Evolutionary conservation across 2,329 filamentous ascomycete species (phyloP).

Genomic region (Calonectria pseudoturangicola): DNA sequence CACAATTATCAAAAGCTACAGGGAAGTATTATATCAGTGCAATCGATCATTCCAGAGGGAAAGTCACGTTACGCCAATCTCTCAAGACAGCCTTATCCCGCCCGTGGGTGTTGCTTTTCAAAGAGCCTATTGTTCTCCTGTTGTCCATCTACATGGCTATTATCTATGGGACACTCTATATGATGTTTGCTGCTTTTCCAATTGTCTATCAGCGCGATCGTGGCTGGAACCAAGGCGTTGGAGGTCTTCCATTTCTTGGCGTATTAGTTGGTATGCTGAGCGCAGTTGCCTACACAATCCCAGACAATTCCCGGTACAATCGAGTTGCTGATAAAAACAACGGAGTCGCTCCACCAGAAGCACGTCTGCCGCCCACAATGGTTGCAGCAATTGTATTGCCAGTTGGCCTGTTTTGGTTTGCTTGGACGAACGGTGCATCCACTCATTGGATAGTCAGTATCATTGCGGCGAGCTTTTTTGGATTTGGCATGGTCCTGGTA

Average conservation of each 20-base stretch:
- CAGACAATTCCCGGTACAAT: constrained; percentile 9
- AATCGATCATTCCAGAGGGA: constrained; percentile 6
- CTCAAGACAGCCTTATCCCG: constrained; percentile 2
- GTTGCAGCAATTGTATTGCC: constrained; percentile 76
- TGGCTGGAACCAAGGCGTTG: constrained; percentile 12
- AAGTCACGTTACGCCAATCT: not conserved
- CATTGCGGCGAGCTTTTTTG: constrained; percentile 67
- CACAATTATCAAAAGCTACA: not conserved
- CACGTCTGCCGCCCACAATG: constrained; percentile 75
- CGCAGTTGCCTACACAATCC: not conserved
- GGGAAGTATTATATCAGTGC: constrained; percentile 3
- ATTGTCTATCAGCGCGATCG: constrained; percentile 14
- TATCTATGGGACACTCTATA: constrained; percentile 5
- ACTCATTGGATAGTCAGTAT: constrained; percentile 75
- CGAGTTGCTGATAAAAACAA: constrained; percentile 66
- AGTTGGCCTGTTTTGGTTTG: constrained; percentile 78
- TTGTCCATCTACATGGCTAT: constrained; percentile 12
- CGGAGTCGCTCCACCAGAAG: constrained; percentile 77
- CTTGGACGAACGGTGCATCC: constrained; percentile 66
- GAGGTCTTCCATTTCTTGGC: constrained; percentile 12
- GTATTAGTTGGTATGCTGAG: constrained; percentile 16
- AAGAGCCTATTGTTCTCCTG: not conserved
- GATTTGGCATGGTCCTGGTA: constrained; percentile 75
- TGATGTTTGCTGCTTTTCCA: constrained; percentile 14
- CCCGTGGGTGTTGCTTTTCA: constrained; percentile 7